These are phyloP conservation scores for Malassezia obtusa DNA, from an alignment of 1,284 basidiomycete species.

Conservation along the genomic window DNA sequence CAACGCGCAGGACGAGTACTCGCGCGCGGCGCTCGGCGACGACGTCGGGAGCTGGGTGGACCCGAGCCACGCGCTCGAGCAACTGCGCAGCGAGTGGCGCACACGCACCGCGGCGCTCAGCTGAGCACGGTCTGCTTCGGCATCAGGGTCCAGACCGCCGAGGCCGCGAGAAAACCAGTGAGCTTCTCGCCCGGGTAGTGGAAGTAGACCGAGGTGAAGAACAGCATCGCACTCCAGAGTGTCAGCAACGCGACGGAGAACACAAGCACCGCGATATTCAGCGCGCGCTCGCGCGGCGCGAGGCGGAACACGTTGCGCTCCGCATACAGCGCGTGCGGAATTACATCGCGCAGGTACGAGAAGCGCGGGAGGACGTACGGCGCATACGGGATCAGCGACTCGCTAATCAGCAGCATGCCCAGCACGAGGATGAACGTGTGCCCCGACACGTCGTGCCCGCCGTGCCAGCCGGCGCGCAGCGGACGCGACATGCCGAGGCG, in stretches of 20 bases:
- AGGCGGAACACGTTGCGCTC: constrained; percentile 15
- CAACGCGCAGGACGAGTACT: constrained; percentile 10
- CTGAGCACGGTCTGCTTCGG: constrained; percentile 20
- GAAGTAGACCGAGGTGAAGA: constrained; percentile 79
- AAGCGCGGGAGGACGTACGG: constrained; percentile 29
- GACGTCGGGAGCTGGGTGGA: constrained; percentile 9
- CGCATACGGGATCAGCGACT: constrained; percentile 57
- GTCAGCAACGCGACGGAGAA: constrained; percentile 54
- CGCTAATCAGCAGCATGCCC: constrained; percentile 66
- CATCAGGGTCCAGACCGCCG: constrained; percentile 29
- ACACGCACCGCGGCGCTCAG: neutral
- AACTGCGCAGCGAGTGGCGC: constrained; percentile 8
- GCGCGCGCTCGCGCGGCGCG: neutral
- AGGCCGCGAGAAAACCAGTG: constrained; percentile 56
- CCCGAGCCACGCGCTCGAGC: constrained; percentile 1
- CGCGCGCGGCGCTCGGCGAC: constrained; percentile 3
- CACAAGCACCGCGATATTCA: constrained; percentile 14
- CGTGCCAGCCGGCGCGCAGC: constrained; percentile 51
- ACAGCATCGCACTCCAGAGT: constrained; percentile 65
- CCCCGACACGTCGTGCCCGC: constrained; percentile 85
- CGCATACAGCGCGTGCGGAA: constrained; percentile 16
- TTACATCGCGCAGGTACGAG: neutral
- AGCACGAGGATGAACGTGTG: constrained; percentile 86
- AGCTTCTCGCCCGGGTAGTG: constrained; percentile 79
- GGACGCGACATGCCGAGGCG: constrained; percentile 45